phyloP scores from a whole-genome alignment of 495 filamentous ascomycete genomes.

The Astrothelium macrocarpum region DNA sequence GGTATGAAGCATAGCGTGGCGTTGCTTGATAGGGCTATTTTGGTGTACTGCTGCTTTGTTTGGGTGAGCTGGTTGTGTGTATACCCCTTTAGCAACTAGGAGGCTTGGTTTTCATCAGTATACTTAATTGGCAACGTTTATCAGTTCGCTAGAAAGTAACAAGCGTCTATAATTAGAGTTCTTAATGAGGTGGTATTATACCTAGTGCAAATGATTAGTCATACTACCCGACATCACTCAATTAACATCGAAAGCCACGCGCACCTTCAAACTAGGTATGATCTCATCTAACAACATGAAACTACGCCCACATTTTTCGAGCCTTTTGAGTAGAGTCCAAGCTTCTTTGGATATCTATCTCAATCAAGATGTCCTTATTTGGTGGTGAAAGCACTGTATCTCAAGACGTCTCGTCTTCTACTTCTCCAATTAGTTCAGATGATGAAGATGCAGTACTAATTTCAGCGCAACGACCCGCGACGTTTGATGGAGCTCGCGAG shows the following conservation, averaged over 20 bases:
- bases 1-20: background rate
- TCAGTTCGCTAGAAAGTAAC: background rate
- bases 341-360: background rate
- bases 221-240: too few relatives aligned
- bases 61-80: background rate
- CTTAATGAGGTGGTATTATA: too few relatives aligned
- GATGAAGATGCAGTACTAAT: background rate
- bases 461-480: background rate
- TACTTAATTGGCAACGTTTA: background rate
- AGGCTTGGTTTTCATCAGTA: background rate
- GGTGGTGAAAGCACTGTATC: background rate
- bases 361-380: slow-evolving; percentile 4
- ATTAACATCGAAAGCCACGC: too few relatives aligned
- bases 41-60: background rate
- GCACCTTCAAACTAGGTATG: too few relatives aligned
- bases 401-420: background rate
- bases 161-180: background rate
- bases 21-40: background rate
- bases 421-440: background rate
- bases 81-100: background rate
- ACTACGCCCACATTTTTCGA: background rate
- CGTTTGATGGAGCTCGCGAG: background rate
- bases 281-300: background rate
- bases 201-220: too few relatives aligned
- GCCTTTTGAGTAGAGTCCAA: background rate